These are phyloP conservation scores for Clavispora carvajalis DNA, from an alignment of 805 yeast species.

Conservation along the genomic window DNA sequence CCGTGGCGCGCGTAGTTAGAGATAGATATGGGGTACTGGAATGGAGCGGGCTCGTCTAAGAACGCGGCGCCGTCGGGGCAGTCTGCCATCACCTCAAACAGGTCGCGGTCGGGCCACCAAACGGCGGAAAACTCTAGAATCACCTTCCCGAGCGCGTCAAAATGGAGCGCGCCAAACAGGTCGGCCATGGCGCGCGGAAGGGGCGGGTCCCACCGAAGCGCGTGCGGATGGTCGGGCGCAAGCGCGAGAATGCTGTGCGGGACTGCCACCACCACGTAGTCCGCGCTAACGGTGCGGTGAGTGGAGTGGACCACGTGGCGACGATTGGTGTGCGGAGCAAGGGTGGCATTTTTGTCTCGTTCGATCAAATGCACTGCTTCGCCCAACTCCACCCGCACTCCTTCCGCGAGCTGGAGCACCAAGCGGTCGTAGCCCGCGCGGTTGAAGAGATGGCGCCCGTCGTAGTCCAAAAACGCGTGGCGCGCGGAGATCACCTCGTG, in stretches of 20 bases:
- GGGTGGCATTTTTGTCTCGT: conserved; percentile 16
- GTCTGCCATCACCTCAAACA: conserved; percentile 17
- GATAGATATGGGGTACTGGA: conserved; percentile 59
- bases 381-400: conserved; percentile 29
- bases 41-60: conserved; percentile 26
- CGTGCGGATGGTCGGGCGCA: conserved; percentile 32
- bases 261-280: conserved; percentile 65
- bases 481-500: conserved; percentile 66
- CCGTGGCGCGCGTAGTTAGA: conserved; percentile 44
- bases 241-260: conserved; percentile 68
- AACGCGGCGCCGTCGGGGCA: too few species aligned
- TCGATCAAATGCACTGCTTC: conserved; percentile 39
- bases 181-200: conserved; percentile 42
- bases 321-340: too few species aligned
- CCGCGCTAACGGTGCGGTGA: conserved; percentile 33
- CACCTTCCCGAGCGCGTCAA: conserved; percentile 71
- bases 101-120: conserved; percentile 50
- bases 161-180: conserved; percentile 46
- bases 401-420: neutral
- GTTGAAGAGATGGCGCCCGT: conserved; percentile 75
- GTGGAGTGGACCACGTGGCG: conserved; percentile 29
- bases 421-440: conserved; percentile 45
- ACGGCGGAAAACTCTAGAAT: conserved; percentile 57
- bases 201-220: conserved; percentile 50
- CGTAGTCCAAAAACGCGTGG: conserved; percentile 61